Conservation (phyloP, 805 yeast species). For the Nakazawaea peltata region DNA sequence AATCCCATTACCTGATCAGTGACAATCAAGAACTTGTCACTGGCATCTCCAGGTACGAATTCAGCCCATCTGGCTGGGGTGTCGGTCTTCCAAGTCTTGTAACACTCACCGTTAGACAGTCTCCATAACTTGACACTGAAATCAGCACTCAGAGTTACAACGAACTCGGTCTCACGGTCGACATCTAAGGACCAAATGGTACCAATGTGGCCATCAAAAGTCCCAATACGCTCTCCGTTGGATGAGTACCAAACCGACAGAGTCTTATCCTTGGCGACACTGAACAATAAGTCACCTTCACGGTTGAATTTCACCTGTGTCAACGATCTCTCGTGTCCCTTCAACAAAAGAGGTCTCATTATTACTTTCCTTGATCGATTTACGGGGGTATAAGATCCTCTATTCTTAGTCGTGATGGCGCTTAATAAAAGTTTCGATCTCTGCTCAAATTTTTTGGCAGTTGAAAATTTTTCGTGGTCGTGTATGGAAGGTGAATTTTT, state of each 20-base stretch:
- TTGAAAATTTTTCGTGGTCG: too few species aligned
- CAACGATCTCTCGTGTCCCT: conserved; percentile 96
- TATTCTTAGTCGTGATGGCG: too few species aligned
- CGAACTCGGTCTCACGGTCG: conserved; percentile 56
- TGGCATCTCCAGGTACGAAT: conserved; percentile 65
- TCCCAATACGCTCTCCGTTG: conserved; percentile 95
- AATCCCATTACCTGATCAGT: conserved; percentile 92
- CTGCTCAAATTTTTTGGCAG: too few species aligned
- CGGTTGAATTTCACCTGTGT: conserved; percentile 93
- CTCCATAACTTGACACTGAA: conserved; percentile 80
- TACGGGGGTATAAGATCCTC: too few species aligned
- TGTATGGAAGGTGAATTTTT: too few species aligned
- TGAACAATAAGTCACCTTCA: conserved; percentile 90
- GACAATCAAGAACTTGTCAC: conserved; percentile 65
- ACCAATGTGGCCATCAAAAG: conserved; percentile 85
- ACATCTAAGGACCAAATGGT: conserved; percentile 93
- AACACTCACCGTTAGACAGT: conserved; percentile 67
- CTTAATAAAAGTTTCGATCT: too few species aligned
- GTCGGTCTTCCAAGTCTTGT: conserved; percentile 63
- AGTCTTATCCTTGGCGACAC: conserved; percentile 85
- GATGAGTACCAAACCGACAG: conserved; percentile 92
- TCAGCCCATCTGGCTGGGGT: conserved; percentile 92
- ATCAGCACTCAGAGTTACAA: conserved; percentile 90
- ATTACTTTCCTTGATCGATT: too few species aligned
- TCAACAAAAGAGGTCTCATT: conserved; percentile 65